A percentile compares a stretch with the other conserved stretches of the same genome.
phyloP scores from a whole-genome alignment of 116 monocot genomes.

The Phalaenopsis hybrid region DNA sequence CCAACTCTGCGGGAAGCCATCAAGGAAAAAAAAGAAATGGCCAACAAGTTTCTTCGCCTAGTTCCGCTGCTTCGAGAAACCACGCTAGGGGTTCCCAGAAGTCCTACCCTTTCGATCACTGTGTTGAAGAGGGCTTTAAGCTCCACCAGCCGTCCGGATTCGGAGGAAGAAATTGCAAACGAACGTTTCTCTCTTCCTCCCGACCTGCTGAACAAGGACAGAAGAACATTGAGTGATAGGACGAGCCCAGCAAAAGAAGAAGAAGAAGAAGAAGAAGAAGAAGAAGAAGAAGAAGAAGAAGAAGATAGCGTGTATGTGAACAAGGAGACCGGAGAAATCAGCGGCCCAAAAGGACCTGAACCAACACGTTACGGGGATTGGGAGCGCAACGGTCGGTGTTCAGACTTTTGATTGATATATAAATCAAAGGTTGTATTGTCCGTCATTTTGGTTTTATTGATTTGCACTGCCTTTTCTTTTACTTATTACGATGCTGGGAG shows the following conservation, averaged over 20 bases:
- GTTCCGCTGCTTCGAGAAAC: background rate
- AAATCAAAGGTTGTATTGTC: background rate
- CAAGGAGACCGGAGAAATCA: conserved; percentile 61
- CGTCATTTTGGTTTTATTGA: background rate
- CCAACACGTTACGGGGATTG: conserved; percentile 89
- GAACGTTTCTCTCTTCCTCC: background rate
- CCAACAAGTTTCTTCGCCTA: too few relatives aligned
- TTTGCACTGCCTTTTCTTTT: background rate
- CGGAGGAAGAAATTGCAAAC: background rate
- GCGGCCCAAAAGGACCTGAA: conserved; percentile 78
- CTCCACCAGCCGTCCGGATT: background rate
- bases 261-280: conserved; percentile 23
- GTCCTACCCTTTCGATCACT: background rate
- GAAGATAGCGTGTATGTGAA: conserved; percentile 41
- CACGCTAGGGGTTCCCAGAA: background rate
- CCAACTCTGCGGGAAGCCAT: too few relatives aligned
- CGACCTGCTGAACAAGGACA: background rate
- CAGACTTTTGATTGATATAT: conserved; percentile 50
- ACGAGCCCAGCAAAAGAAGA: conserved; percentile 14
- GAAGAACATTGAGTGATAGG: background rate
- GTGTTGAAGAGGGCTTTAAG: background rate
- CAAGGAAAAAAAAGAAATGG: too few relatives aligned
- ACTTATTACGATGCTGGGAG: background rate
- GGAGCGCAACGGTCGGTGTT: conserved; percentile 79
- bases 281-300: conserved; percentile 24